These are phyloP conservation scores for Apiospora rasikravindrae DNA, from an alignment of 2,329 filamentous ascomycete species.

Conservation along the genomic window DNA sequence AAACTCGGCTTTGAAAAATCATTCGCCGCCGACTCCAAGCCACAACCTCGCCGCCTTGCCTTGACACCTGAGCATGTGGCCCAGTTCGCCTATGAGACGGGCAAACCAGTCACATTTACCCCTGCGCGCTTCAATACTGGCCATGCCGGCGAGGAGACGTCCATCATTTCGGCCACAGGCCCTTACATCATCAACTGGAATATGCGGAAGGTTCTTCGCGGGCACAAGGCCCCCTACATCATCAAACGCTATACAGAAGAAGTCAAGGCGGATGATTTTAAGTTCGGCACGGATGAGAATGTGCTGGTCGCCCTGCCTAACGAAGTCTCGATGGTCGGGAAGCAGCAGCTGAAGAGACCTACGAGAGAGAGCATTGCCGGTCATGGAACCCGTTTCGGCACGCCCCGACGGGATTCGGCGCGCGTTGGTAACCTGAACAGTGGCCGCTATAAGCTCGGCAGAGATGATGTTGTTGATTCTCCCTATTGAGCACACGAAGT, in stretches of 20 bases:
- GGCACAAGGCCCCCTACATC: conserved; percentile 85
- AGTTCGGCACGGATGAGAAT: conserved; percentile 95
- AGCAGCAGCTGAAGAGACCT: conserved; percentile 81
- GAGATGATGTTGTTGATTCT: conserved; percentile 83
- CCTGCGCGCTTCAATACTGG: conserved; percentile 94
- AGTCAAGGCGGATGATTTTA: conserved; percentile 98
- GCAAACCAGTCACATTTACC: conserved; percentile 84
- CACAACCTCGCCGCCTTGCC: conserved; percentile 87
- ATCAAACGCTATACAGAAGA: conserved; percentile 97
- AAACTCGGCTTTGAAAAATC: conserved; percentile 97
- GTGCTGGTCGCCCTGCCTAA: conserved; percentile 97
- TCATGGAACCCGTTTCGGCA: conserved; percentile 48
- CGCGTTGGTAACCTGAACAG: conserved; percentile 59
- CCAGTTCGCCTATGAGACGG: conserved; percentile 96
- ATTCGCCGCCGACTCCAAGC: conserved; percentile 91
- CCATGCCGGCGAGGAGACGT: conserved; percentile 80
- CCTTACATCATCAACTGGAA: conserved; percentile 98
- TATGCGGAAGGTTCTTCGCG: conserved; percentile 84
- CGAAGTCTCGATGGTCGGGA: conserved; percentile 96
- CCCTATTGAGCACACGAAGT: conserved; percentile 49
- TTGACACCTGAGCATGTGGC: conserved; percentile 92
- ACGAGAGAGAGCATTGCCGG: conserved; percentile 91
- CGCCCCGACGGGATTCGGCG: conserved; percentile 54
- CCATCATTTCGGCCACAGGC: conserved; percentile 94
- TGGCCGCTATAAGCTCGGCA: conserved; percentile 74